Conservation (phyloP, 495 filamentous ascomycete genomes). For the Extremus antarcticus region DNA sequence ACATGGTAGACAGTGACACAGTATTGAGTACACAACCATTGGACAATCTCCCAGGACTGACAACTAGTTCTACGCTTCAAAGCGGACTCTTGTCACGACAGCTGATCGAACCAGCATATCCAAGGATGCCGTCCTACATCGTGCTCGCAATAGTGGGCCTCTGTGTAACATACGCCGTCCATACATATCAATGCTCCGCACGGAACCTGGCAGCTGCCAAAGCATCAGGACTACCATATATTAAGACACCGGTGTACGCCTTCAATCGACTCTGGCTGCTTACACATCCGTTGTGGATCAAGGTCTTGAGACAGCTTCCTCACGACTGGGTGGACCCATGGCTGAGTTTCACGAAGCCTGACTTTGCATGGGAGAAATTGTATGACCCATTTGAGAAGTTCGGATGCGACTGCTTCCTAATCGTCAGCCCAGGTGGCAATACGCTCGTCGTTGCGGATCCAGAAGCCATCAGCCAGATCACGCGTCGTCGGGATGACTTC, state of each 20-base stretch:
- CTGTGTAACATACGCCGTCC: constrained; percentile 10
- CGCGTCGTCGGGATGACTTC: constrained; percentile 50
- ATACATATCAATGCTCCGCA: constrained; percentile 20
- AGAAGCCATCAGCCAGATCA: constrained; percentile 49
- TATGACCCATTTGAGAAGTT: constrained; percentile 34
- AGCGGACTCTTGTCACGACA: too few species aligned
- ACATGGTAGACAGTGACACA: too few species aligned
- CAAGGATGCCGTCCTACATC: constrained; percentile 14
- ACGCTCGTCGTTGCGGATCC: constrained; percentile 44
- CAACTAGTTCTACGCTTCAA: too few species aligned
- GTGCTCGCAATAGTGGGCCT: constrained; percentile 13
- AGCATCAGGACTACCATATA: constrained; percentile 24
- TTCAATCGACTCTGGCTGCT: constrained; percentile 40
- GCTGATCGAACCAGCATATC: too few species aligned
- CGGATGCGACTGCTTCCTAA: constrained; percentile 44
- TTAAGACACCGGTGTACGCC: constrained; percentile 24
- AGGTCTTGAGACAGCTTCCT: constrained; percentile 39
- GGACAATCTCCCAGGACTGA: too few species aligned
- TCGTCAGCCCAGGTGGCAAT: constrained; percentile 39
- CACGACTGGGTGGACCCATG: constrained; percentile 35
- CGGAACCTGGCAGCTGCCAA: constrained; percentile 29
- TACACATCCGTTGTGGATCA: constrained; percentile 38
- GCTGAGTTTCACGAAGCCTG: constrained; percentile 31
- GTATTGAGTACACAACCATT: too few species aligned
- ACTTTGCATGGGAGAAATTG: constrained; percentile 33